Percentiles rank a stretch among this genome's conserved stretches.
Evolutionary conservation across 768 basidiomycete species (phyloP).

Genomic region (Tricholoma flavovirens): DNA sequence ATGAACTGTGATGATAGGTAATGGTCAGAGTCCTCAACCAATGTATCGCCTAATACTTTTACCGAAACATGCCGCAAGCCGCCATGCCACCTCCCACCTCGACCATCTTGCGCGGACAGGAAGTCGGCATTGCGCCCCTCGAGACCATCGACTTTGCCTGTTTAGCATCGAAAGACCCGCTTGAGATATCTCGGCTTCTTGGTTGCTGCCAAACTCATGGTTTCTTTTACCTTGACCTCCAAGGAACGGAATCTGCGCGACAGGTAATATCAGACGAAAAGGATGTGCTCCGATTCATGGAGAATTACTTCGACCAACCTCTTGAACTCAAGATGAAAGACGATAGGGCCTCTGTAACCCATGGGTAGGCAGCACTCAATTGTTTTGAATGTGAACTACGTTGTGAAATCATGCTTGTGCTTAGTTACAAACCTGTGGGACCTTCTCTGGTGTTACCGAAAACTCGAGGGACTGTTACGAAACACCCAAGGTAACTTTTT

Average conservation of each 20-base stretch:
- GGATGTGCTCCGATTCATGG: not conserved
- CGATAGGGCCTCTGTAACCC: not conserved
- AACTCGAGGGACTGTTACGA: not conserved
- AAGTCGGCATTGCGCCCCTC: not conserved
- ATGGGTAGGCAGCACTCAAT: not conserved
- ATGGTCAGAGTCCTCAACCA: too few relatives aligned
- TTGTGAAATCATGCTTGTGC: not conserved
- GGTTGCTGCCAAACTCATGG: not conserved
- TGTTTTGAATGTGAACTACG: not conserved
- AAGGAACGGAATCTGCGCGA: not conserved
- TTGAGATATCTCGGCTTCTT: not conserved
- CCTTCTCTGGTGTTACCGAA: not conserved
- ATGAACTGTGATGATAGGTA: too few relatives aligned
- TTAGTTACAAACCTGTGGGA: not conserved
- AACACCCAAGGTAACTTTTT: not conserved
- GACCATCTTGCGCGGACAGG: not conserved
- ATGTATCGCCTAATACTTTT: not conserved
- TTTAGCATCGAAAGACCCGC: not conserved
- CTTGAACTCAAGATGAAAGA: not conserved
- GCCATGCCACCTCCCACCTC: not conserved
- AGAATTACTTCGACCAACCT: not conserved
- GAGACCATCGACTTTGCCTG: not conserved
- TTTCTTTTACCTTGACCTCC: constrained; percentile 2
- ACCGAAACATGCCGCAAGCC: not conserved
- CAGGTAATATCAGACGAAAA: not conserved